Evolutionary conservation across 371 early-diverging fungal genomes (phyloP), one percentile per base, ranked within the genome.

Genomic region (Catenaria anguillulae): DNA sequence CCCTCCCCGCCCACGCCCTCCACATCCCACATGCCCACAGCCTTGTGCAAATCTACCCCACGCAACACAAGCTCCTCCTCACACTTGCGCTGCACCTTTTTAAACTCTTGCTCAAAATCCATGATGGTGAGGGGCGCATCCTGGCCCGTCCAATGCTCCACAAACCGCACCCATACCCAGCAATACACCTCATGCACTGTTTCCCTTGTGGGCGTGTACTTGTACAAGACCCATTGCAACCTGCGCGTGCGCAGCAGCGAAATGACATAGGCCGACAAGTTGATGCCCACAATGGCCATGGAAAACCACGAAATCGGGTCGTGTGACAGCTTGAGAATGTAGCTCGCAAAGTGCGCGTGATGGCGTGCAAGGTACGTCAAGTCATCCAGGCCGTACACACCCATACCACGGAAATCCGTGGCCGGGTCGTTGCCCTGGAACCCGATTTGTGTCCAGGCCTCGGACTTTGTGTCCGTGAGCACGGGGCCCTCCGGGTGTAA

Each of bases 351-450:
- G 21, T 67, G 48, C 5, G 85, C 80, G 69, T 88, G 78, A 29
- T 66, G 66, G 62, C 77, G 66, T 4, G 82, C 81, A 69, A 79
- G 85, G 66, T 86, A 88, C 2, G 81, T 67, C 33, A 90, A 73
- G 63, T 88, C 84, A 66, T 88, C 84, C 13, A 89, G 65, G 6
- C 82, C 88, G 48, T 85, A 82, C 37, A 55, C 70, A 72, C 84
- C 91, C 89, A 91, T 88, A 33, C 88, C 87, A 35, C 91, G 77
- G 63, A 91, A 91, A 73, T 91, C 91, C 0, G 89, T 88, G 12
- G 91, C 85, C 2, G 89, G 91, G 68, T 89, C 88, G 26, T 70
- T 72, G 42, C 89, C 89, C 65, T 91, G 91, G 65, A 91, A 91
- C 0, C 85, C 86, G 67, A 88, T 77, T 75, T 76, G 60, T 29